Evolutionary conservation across 2,329 filamentous ascomycete genomes (phyloP).

Genomic region (Aspergillus fijiensis): DNA sequence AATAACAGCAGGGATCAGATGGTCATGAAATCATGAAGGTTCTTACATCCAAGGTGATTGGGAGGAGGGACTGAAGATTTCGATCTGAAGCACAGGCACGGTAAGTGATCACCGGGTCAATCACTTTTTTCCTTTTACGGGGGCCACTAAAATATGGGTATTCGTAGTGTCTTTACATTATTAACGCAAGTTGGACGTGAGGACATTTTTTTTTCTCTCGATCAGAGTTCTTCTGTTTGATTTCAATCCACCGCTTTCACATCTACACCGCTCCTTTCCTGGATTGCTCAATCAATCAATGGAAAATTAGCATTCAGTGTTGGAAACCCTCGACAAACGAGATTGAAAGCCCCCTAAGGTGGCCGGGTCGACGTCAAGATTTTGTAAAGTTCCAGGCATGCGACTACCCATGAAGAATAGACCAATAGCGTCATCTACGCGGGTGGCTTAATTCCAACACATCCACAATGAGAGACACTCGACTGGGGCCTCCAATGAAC

Average conservation of each 20-base stretch:
- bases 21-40: not conserved
- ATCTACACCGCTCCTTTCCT: slow-evolving; percentile 22
- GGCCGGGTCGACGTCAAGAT: slow-evolving; percentile 15
- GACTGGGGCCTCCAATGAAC: slow-evolving; percentile 12
- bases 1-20: not conserved
- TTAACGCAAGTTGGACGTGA: not conserved
- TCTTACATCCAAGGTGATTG: not conserved
- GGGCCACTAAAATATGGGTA: not conserved
- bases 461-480: slow-evolving; percentile 10
- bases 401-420: slow-evolving; percentile 9
- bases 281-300: slow-evolving; percentile 1
- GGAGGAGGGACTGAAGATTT: not conserved
- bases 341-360: slow-evolving; percentile 12
- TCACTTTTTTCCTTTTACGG: not conserved
- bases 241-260: slow-evolving; percentile 7
- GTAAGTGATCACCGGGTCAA: not conserved
- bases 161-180: not conserved
- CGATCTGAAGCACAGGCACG: slow-evolving; percentile 1
- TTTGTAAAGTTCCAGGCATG: slow-evolving; percentile 16
- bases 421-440: slow-evolving; percentile 15
- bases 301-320: not conserved
- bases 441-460: slow-evolving; percentile 5
- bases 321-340: slow-evolving; percentile 14
- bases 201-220: not conserved
- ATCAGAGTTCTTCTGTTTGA: slow-evolving; percentile 3